These are phyloP conservation scores for Closterium sp. DNA, from an alignment of 139 green algal genomes.

Conservation along the genomic window DNA sequence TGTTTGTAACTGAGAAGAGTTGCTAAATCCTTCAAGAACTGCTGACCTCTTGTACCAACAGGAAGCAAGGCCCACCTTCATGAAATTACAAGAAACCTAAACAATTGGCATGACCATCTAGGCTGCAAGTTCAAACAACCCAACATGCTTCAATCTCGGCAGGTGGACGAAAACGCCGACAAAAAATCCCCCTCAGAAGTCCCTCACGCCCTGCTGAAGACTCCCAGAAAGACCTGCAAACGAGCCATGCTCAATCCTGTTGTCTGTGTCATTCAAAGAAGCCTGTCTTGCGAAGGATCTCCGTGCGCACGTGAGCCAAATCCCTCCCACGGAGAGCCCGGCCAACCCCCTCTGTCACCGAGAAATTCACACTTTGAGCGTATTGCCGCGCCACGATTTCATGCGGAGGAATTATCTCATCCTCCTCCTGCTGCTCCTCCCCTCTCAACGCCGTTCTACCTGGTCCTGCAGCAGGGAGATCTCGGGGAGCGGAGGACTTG, in stretches of 20 bases:
- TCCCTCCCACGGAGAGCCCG: conserved; percentile 35
- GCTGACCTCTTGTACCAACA: not conserved
- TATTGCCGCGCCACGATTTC: conserved; percentile 35
- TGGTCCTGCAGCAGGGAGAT: not conserved
- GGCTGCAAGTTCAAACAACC: not conserved
- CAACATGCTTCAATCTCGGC: not conserved
- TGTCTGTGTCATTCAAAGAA: conserved; percentile 21
- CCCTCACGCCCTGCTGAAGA: not conserved
- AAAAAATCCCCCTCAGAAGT: too few species aligned
- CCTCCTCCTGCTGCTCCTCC: conserved; percentile 17
- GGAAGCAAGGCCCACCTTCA: not conserved
- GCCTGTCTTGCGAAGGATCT: conserved; percentile 21
- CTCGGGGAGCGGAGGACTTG: not conserved
- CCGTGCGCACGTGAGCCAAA: conserved; percentile 5
- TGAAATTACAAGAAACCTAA: not conserved
- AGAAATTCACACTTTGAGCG: conserved; percentile 27
- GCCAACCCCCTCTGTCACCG: conserved; percentile 29
- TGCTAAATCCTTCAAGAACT: too few species aligned
- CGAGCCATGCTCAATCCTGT: not conserved
- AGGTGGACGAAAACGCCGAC: not conserved
- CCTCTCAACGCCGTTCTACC: not conserved
- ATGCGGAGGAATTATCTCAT: conserved; percentile 31
- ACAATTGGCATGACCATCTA: not conserved
- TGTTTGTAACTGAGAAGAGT: too few species aligned
- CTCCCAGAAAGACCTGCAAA: not conserved